Evolutionary conservation across 805 yeast genomes (phyloP).

Genomic region (Candida argentea): DNA sequence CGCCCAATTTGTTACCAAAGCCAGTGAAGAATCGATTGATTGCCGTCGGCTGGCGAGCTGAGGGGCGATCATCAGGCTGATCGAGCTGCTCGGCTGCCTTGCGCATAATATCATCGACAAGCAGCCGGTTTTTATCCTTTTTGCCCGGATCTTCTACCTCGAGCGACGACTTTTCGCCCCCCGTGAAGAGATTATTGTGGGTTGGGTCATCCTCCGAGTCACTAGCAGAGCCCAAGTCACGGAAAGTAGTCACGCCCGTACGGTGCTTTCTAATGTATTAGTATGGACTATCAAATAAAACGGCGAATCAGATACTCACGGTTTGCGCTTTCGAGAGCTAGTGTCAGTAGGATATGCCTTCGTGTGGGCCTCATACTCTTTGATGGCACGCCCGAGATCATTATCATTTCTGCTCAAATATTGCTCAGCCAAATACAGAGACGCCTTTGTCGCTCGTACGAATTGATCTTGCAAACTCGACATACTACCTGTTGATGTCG

Average conservation of each 20-base stretch:
- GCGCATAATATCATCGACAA: conserved; percentile 59
- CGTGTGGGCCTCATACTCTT: conserved; percentile 25
- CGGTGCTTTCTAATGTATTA: conserved; percentile 2
- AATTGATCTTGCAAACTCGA: too few relatives aligned
- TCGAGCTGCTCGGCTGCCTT: conserved; percentile 43
- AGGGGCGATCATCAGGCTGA: conserved; percentile 25
- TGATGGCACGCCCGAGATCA: conserved; percentile 30
- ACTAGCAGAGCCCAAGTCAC: conserved; percentile 30
- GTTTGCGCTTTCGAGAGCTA: background rate
- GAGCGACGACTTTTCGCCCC: conserved; percentile 67
- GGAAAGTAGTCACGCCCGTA: conserved; percentile 28
- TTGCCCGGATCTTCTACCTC: conserved; percentile 68
- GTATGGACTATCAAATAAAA: conserved; percentile 2
- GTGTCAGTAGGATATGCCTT: background rate
- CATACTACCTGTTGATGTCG: too few relatives aligned
- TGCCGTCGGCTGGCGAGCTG: conserved; percentile 16
- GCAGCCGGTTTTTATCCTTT: conserved; percentile 27
- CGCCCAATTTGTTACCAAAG: conserved; percentile 44
- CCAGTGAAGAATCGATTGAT: conserved; percentile 32
- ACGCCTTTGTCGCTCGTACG: conserved; percentile 24
- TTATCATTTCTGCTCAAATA: conserved; percentile 26
- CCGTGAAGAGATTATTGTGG: conserved; percentile 47
- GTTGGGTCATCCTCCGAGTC: conserved; percentile 47
- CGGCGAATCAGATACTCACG: background rate
- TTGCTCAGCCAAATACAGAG: conserved; percentile 28